These are phyloP conservation scores for Penicillium sp. DNA, from an alignment of 2,329 filamentous ascomycete genomes.

Conservation along the genomic window DNA sequence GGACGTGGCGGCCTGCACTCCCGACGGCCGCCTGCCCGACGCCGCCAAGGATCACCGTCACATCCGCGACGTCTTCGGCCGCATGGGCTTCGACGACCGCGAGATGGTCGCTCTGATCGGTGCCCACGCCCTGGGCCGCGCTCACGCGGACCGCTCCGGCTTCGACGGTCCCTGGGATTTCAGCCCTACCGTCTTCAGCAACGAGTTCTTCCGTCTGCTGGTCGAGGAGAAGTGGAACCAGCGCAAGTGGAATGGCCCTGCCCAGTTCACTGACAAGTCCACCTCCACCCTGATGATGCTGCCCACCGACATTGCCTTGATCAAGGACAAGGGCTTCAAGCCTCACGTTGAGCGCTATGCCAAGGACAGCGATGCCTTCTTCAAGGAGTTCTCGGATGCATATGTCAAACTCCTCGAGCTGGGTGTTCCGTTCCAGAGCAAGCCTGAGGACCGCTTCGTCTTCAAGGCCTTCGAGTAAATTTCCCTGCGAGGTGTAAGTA, in stretches of 20 bases:
- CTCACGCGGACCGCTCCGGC: conserved; percentile 82
- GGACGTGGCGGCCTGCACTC: conserved; percentile 80
- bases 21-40: conserved; percentile 86
- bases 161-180: conserved; percentile 90
- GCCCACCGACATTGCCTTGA: conserved; percentile 79
- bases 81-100: conserved; percentile 97
- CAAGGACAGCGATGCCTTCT: conserved; percentile 85
- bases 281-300: conserved; percentile 96
- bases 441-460: conserved; percentile 55
- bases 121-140: conserved; percentile 82
- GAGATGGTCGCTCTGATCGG: conserved; percentile 89
- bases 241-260: conserved; percentile 87
- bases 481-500: background rate
- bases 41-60: conserved; percentile 72
- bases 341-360: conserved; percentile 80
- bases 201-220: conserved; percentile 88
- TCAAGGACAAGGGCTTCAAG: conserved; percentile 84
- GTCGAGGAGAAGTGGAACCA: conserved; percentile 88
- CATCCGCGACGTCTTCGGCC: conserved; percentile 85
- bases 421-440: conserved; percentile 78
- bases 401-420: conserved; percentile 84
- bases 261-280: conserved; percentile 83
- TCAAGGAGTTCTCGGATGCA: conserved; percentile 82
- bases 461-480: conserved; percentile 58
- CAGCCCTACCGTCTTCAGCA: conserved; percentile 84